Percentiles rank a stretch among this genome's conserved stretches.
phyloP scores from a whole-genome alignment of 2,329 filamentous ascomycete genomes.

The Colletotrichum sojae region DNA sequence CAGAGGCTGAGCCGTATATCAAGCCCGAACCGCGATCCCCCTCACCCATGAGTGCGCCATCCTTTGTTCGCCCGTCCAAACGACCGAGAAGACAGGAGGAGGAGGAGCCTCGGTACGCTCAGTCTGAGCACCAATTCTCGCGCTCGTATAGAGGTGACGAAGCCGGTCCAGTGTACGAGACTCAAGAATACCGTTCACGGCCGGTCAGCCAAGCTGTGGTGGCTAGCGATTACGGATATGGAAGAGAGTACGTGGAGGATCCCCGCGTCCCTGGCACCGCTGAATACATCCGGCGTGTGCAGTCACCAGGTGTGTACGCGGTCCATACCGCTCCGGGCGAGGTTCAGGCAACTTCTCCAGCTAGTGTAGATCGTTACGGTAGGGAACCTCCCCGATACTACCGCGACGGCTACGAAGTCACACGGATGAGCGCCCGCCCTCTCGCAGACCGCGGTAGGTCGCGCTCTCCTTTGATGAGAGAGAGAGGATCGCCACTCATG shows the following conservation, averaged over 20 bases:
- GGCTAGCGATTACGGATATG: conserved; percentile 46
- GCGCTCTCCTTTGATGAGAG: conserved; percentile 61
- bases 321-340: conserved; percentile 56
- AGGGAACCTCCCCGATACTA: conserved; percentile 60
- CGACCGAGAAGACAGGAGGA: conserved; percentile 63
- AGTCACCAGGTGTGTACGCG: conserved; percentile 54
- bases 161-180: conserved; percentile 49
- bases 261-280: conserved; percentile 47
- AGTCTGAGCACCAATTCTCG: conserved; percentile 51
- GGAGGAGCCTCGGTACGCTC: conserved; percentile 59
- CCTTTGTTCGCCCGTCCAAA: conserved; percentile 70
- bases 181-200: conserved; percentile 44
- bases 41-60: conserved; percentile 68
- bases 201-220: conserved; percentile 42
- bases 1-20: conserved; percentile 65
- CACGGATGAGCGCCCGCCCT: conserved; percentile 64
- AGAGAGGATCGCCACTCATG: conserved; percentile 64
- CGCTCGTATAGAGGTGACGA: conserved; percentile 49
- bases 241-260: conserved; percentile 52
- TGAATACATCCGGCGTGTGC: conserved; percentile 54
- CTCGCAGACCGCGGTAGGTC: conserved; percentile 64
- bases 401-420: conserved; percentile 57
- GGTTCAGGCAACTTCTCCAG: conserved; percentile 55
- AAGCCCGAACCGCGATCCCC: conserved; percentile 77
- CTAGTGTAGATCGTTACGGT: conserved; percentile 60